Conservation (phyloP, 176 grass and related monocot species). For the Eleusine indica region DNA sequence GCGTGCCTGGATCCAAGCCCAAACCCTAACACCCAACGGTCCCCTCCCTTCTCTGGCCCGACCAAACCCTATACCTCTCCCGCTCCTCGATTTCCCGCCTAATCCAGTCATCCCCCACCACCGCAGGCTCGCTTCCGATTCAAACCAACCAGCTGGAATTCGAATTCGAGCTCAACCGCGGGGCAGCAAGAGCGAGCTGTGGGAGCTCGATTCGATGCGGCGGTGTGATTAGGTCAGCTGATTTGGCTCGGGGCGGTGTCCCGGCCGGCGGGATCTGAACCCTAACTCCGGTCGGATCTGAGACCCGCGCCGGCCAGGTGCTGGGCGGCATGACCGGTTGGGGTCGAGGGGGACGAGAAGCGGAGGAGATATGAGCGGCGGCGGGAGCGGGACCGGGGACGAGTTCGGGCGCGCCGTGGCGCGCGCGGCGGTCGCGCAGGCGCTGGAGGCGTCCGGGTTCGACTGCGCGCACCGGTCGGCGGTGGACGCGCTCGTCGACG, state of each 20-base stretch:
- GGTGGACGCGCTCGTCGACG: constrained; percentile 68
- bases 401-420: constrained; percentile 71
- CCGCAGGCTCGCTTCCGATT: constrained; percentile 14
- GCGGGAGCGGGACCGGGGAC: constrained; percentile 41
- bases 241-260: constrained; percentile 20
- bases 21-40: constrained; percentile 46
- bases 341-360: constrained; percentile 28
- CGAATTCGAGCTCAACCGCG: neutral
- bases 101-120: neutral
- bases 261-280: constrained; percentile 44
- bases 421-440: constrained; percentile 67
- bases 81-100: constrained; percentile 27
- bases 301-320: constrained; percentile 47
- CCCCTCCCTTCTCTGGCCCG: neutral
- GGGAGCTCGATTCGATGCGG: constrained; percentile 31
- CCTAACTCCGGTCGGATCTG: constrained; percentile 68
- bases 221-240: neutral
- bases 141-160: neutral
- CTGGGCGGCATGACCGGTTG: constrained; percentile 41
- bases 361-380: constrained; percentile 35
- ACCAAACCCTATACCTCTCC: constrained; percentile 15
- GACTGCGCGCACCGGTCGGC: constrained; percentile 64
- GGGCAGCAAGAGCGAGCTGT: neutral
- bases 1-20: constrained; percentile 45
- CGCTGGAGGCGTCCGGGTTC: constrained; percentile 67